These are phyloP conservation scores for Glaciozyma martinii DNA, from an alignment of 768 basidiomycete species.

Conservation along the genomic window DNA sequence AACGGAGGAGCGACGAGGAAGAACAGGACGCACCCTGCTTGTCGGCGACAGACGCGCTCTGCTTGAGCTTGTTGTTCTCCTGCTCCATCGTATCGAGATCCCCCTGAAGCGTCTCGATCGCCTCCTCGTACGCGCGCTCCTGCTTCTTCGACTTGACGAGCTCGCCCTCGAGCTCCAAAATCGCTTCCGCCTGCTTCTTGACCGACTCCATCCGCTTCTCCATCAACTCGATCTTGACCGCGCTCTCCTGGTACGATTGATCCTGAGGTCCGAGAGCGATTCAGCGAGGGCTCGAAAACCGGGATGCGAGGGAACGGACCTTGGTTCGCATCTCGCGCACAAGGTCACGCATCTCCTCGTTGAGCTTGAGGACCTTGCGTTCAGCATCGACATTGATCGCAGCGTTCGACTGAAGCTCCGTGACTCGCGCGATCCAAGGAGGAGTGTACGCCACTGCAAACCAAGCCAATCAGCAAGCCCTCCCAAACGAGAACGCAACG, in stretches of 20 bases:
- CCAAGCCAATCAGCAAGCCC: background rate
- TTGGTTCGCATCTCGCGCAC: conserved; percentile 65
- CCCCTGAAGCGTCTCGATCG: conserved; percentile 82
- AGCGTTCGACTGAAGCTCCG: conserved; percentile 69
- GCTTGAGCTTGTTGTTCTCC: conserved; percentile 76
- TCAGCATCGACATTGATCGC: conserved; percentile 89
- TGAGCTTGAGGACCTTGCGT: conserved; percentile 69
- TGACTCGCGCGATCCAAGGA: conserved; percentile 77
- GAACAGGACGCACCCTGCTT: conserved; percentile 52
- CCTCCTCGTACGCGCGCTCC: conserved; percentile 81
- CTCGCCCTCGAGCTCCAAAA: conserved; percentile 70
- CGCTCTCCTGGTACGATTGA: conserved; percentile 75
- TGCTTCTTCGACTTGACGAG: conserved; percentile 74
- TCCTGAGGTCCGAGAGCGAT: conserved; percentile 48
- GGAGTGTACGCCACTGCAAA: conserved; percentile 48
- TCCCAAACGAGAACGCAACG: background rate
- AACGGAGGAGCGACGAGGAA: conserved; percentile 5
- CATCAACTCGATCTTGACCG: conserved; percentile 90
- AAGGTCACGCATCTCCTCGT: conserved; percentile 82
- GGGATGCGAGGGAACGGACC: conserved; percentile 32
- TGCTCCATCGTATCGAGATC: conserved; percentile 80
- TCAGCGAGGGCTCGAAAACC: background rate
- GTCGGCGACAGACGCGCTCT: conserved; percentile 50
- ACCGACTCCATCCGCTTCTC: conserved; percentile 83
- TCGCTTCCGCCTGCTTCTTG: conserved; percentile 71